A percentile compares a stretch with the other conserved stretches of the same genome.
These are phyloP conservation scores for Bipolaris victoriae DNA, from an alignment of 2,329 filamentous ascomycete species.

Conservation along the genomic window DNA sequence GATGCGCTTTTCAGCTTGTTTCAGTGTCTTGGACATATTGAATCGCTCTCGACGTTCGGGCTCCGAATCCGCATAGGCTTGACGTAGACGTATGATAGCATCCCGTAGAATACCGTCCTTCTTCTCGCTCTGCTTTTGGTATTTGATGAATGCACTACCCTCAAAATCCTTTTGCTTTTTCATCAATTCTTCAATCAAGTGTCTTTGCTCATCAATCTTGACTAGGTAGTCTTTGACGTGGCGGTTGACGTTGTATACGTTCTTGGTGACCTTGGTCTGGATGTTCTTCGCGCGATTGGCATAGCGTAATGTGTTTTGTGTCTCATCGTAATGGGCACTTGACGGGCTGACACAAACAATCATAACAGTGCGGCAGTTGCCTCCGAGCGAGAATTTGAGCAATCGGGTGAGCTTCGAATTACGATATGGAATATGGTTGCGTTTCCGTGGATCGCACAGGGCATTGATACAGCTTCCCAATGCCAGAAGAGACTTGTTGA, in stretches of 20 bases:
- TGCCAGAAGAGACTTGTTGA: conserved; percentile 97
- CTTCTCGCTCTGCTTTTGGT: conserved; percentile 89
- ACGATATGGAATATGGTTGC: conserved; percentile 93
- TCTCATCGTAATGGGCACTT: conserved; percentile 96
- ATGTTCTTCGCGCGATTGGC: conserved; percentile 99
- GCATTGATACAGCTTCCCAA: conserved; percentile 98
- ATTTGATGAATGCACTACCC: conserved; percentile 80
- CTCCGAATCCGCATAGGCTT: conserved; percentile 81
- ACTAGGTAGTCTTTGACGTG: conserved; percentile 99
- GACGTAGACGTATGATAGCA: conserved; percentile 77
- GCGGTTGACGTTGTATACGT: conserved; percentile 98
- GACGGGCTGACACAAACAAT: conserved; percentile 98
- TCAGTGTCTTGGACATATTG: conserved; percentile 79
- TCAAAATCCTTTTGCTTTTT: conserved; percentile 91
- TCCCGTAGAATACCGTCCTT: conserved; percentile 76
- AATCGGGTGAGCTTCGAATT: conserved; percentile 97
- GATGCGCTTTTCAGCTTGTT: conserved; percentile 83
- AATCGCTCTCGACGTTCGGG: conserved; percentile 80
- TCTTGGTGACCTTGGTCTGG: conserved; percentile 98
- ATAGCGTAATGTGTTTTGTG: conserved; percentile 95
- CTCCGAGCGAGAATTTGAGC: conserved; percentile 94
- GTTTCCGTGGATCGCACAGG: conserved; percentile 88
- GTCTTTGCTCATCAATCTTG: conserved; percentile 98
- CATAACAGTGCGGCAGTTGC: conserved; percentile 99
- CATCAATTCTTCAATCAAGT: conserved; percentile 94